Evolutionary conservation across 768 basidiomycete species (phyloP).

Genomic region (Clitopilus passeckerianus): DNA sequence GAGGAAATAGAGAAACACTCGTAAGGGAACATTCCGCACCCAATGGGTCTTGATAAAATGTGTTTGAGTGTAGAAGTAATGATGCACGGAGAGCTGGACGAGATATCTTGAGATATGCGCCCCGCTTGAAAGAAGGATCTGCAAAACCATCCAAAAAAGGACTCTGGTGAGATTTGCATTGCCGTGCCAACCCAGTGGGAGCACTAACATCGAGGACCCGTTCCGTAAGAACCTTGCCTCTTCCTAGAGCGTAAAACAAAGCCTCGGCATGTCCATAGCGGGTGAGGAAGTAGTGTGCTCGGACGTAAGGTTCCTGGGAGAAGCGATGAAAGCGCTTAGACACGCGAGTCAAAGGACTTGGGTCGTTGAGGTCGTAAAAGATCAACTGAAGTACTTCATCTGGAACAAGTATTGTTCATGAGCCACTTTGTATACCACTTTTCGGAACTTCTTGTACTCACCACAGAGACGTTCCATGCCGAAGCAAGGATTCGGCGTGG

Average conservation of each 20-base stretch:
- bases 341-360: constrained; percentile 49
- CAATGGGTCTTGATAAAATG: constrained; percentile 75
- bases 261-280: constrained; percentile 70
- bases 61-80: constrained; percentile 67
- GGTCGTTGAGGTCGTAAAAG: constrained; percentile 68
- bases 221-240: constrained; percentile 60
- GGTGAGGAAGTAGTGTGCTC: constrained; percentile 72
- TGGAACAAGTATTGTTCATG: constrained; percentile 14
- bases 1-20: constrained; percentile 62
- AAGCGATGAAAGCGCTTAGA: constrained; percentile 58
- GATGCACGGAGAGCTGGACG: constrained; percentile 72
- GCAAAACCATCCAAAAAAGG: constrained; percentile 2
- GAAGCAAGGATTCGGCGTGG: constrained; percentile 11
- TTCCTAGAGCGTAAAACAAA: constrained; percentile 69
- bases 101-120: constrained; percentile 79
- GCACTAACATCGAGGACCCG: constrained; percentile 66
- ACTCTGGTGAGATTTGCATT: background rate
- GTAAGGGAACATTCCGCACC: constrained; percentile 61
- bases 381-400: constrained; percentile 70
- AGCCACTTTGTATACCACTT: background rate
- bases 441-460: constrained; percentile 23
- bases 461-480: constrained; percentile 66
- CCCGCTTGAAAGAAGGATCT: constrained; percentile 74
- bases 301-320: constrained; percentile 69
- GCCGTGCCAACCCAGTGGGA: constrained; percentile 6